A percentile compares a stretch with the other conserved stretches of the same genome.
Conservation (phyloP, 257 asterid species). For the Solanum paucissectum region DNA sequence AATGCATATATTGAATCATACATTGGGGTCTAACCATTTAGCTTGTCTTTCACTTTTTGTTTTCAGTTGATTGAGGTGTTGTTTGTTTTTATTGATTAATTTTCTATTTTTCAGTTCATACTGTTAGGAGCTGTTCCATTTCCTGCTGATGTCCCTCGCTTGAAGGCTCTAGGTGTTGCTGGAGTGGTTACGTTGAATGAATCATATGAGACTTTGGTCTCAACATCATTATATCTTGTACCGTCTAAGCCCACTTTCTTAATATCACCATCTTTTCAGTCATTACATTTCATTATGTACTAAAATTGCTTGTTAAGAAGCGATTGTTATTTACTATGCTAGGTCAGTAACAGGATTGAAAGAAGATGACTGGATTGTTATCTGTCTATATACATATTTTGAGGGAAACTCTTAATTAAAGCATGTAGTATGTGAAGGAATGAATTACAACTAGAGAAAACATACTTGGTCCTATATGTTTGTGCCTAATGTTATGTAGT, state of each 20-base stretch:
- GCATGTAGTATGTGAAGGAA: not conserved
- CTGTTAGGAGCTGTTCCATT: constrained; percentile 97
- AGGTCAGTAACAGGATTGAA: not conserved
- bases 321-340: not conserved
- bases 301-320: not conserved
- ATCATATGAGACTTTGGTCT: constrained; percentile 80
- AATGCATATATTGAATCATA: not conserved
- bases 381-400: not conserved
- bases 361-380: not conserved
- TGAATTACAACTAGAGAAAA: not conserved
- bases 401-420: not conserved
- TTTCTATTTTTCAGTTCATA: constrained; percentile 40
- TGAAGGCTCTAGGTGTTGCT: constrained; percentile 73
- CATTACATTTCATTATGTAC: not conserved
- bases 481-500: not conserved
- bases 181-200: constrained; percentile 93
- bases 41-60: not conserved
- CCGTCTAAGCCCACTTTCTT: not conserved
- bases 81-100: not conserved
- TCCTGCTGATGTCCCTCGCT: constrained; percentile 77
- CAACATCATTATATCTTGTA: constrained; percentile 65
- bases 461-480: not conserved
- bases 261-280: not conserved
- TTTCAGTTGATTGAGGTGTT: not conserved
- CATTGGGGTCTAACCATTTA: not conserved